These are phyloP conservation scores for Fusarium sp. DNA, from an alignment of 2,329 filamentous ascomycete genomes.

Conservation along the genomic window DNA sequence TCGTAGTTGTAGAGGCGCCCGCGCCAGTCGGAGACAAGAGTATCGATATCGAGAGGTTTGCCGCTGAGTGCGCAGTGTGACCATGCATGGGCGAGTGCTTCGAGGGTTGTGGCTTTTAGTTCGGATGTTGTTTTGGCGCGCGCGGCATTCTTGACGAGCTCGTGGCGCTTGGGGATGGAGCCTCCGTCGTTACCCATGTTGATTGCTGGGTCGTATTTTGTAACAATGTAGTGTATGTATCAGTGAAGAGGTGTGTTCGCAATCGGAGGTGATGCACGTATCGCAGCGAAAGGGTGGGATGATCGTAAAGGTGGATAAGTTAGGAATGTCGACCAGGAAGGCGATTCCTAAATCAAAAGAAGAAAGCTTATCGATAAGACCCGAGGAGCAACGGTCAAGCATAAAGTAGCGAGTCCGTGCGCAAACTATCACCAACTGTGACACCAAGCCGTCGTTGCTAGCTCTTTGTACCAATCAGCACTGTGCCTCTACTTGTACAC, in stretches of 20 bases:
- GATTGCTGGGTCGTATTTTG: background rate
- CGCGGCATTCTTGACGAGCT: slow-evolving; percentile 94
- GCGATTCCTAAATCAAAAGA: slow-evolving; percentile 38
- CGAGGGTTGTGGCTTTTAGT: slow-evolving; percentile 87
- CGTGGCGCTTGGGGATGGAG: slow-evolving; percentile 92
- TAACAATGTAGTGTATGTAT: background rate
- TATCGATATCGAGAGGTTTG: slow-evolving; percentile 72
- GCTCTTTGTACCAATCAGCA: slow-evolving; percentile 6
- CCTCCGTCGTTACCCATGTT: slow-evolving; percentile 97
- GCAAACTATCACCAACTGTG: fast-evolving
- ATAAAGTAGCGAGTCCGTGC: background rate
- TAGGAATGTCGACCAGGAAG: slow-evolving; percentile 10
- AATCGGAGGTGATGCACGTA: background rate
- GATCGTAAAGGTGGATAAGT: slow-evolving; percentile 11
- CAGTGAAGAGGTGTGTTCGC: background rate
- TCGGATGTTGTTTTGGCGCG: slow-evolving; percentile 62
- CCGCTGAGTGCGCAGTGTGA: slow-evolving; percentile 87
- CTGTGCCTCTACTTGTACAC: slow-evolving; percentile 29
- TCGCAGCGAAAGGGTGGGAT: background rate
- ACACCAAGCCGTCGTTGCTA: fast-evolving
- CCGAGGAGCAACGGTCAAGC: background rate
- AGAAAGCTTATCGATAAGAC: slow-evolving; percentile 41
- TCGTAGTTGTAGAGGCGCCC: slow-evolving; percentile 97
- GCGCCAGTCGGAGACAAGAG: slow-evolving; percentile 84
- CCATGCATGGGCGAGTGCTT: slow-evolving; percentile 89